A percentile compares a stretch with the other conserved stretches of the same genome.
Evolutionary conservation across 176 grass and related monocot species (phyloP).

Genomic region (Triticum timopheevii): DNA sequence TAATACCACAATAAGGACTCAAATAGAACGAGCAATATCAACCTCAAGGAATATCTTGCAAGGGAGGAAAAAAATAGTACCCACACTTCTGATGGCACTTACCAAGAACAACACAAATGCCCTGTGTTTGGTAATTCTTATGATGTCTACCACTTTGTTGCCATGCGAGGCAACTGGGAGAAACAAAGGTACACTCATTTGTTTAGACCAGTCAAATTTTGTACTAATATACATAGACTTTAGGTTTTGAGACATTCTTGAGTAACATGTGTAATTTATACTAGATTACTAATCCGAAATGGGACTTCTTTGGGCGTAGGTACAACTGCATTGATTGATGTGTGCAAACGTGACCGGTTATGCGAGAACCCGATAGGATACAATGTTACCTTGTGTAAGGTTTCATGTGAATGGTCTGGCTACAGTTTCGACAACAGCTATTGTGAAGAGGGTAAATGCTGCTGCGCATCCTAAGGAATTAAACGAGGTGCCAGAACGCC

Average conservation of each 20-base stretch:
- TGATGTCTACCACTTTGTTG: not conserved
- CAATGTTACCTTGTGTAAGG: not conserved
- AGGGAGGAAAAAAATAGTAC: not conserved
- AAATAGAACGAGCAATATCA: not conserved
- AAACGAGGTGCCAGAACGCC: not conserved
- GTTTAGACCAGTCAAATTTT: not conserved
- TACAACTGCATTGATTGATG: not conserved
- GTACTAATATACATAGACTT: not conserved
- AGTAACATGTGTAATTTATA: not conserved
- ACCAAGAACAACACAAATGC: not conserved
- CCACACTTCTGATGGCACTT: not conserved
- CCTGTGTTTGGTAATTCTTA: not conserved
- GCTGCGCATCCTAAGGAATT: not conserved
- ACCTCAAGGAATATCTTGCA: not conserved
- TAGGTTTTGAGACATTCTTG: not conserved
- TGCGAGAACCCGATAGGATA: not conserved
- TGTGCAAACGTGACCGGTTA: not conserved
- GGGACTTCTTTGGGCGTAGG: not conserved
- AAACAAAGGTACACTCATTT: not conserved
- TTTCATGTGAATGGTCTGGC: not conserved
- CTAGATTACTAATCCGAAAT: not conserved
- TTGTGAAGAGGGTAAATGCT: not conserved
- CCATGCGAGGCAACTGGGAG: not conserved
- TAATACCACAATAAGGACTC: not conserved
- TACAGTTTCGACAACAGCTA: not conserved